Evolutionary conservation across 2,329 filamentous ascomycete genomes (phyloP), one percentile per base, ranked within the genome.

Genomic region (Xylariales sp.): DNA sequence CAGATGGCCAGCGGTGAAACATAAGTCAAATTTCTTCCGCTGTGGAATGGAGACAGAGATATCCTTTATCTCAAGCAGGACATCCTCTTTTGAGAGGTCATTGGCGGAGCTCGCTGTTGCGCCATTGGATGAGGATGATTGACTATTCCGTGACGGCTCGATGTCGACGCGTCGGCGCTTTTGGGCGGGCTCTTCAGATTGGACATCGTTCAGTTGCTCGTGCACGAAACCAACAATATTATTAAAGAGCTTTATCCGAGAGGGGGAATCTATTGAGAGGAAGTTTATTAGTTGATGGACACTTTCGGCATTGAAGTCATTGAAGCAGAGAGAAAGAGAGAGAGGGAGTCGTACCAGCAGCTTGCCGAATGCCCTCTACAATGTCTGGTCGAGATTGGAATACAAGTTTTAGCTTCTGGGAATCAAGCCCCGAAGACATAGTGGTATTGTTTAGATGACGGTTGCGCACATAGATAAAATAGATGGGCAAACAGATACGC

Each of bases 21-120:
- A 89, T 8, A 91, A 77, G 70, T 89, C 87, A 72, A 88, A 88
- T 78, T 91, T 92, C 79, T 91, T 92, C 69, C 90, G 83, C 79
- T 89, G 87, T 0, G 90, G 90, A 3, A 90, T 83, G 0, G 88
- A 86, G n/a, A 91, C 83, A 0, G 89, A 91, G 23, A 91, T 88
- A 52, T 91, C 89, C 77, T 89, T 89, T 67, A 91, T 82, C 70
- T 86, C 86, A 18, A 91, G 80, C 32, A 90, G 78, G 0, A 90
- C 79, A 6, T 81, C 73, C 71, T 90, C 87, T 5, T 81, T 79
- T 1, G 81, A 80, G 0, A 85, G 82, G 57, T 82, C 82, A 30
- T 78, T 78, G 39, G 74, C 76, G 7, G 80, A 74, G 36, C 10
- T 58, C 18, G 58, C 54, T 14, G 73, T 50, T 36, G 73, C 57